phyloP scores from a whole-genome alignment of 495 filamentous ascomycete genomes.

The Lepidopterella palustris region DNA sequence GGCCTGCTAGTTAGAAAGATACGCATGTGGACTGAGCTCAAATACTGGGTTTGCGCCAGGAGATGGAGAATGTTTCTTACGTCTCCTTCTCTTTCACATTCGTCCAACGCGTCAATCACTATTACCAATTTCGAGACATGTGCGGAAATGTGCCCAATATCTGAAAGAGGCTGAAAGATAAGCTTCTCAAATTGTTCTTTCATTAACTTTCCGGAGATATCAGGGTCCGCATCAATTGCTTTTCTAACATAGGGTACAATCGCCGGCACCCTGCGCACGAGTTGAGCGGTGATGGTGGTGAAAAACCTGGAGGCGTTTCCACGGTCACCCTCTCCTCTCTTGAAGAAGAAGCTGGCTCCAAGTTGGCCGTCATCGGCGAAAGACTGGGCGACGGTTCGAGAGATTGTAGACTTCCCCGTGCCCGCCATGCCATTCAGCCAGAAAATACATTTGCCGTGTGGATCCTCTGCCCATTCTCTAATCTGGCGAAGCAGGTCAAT shows the following conservation, averaged over 20 bases:
- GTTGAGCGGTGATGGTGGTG: constrained; percentile 21
- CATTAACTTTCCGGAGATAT: constrained; percentile 8
- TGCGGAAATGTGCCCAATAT: neutral
- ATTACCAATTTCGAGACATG: constrained; percentile 10
- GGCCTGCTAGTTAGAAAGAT: constrained; percentile 37
- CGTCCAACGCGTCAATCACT: constrained; percentile 35
- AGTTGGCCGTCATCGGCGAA: constrained; percentile 18
- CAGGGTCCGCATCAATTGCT: constrained; percentile 9
- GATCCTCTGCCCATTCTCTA: constrained; percentile 12
- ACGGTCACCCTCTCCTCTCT: constrained; percentile 21
- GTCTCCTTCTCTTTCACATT: constrained; percentile 29
- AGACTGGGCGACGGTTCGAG: constrained; percentile 22
- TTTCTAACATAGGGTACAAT: constrained; percentile 3
- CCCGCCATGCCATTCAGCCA: constrained; percentile 34
- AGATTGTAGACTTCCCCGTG: constrained; percentile 19
- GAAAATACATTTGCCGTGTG: constrained; percentile 22
- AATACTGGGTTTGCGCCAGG: constrained; percentile 18
- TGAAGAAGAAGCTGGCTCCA: constrained; percentile 31
- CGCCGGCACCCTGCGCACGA: constrained; percentile 2
- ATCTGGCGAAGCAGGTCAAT: constrained; percentile 22
- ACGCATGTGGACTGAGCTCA: constrained; percentile 18
- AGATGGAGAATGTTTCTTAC: constrained; percentile 26
- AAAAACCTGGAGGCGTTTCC: constrained; percentile 21
- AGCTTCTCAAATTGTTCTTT: constrained; percentile 13
- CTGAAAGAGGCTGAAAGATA: constrained; percentile 8